Evolutionary conservation across 1,139 yeast species (phyloP).

Genomic region (Scheffersomyces lignicola): DNA sequence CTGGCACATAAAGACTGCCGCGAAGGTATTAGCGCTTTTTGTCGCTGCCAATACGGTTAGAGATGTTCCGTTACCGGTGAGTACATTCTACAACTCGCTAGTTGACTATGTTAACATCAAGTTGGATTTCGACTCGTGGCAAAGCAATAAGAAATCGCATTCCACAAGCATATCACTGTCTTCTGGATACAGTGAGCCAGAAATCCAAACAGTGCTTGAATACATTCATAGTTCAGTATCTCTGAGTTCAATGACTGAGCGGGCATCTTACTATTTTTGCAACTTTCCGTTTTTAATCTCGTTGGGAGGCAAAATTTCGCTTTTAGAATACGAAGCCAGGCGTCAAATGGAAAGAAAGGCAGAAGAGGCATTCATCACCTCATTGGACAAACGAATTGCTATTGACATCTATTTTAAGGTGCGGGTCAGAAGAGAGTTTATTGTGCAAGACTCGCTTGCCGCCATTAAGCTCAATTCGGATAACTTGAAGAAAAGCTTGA

Average conservation of each 20-base stretch:
- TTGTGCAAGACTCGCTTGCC: slow-evolving; percentile 76
- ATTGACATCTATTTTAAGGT: slow-evolving; percentile 70
- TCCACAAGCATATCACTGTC: slow-evolving; percentile 11
- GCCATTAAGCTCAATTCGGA: slow-evolving; percentile 56
- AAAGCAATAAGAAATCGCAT: slow-evolving; percentile 27
- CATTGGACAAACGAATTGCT: slow-evolving; percentile 61
- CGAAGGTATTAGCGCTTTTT: slow-evolving; percentile 55
- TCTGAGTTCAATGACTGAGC: slow-evolving; percentile 22
- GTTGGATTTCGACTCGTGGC: slow-evolving; percentile 87
- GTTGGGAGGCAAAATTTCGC: slow-evolving; percentile 76
- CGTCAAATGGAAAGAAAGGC: slow-evolving; percentile 85
- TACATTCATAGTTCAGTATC: slow-evolving; percentile 43
- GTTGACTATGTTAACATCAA: slow-evolving; percentile 77
- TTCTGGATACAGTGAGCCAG: slow-evolving; percentile 21
- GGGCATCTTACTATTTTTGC: slow-evolving; percentile 58
- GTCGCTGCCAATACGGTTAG: slow-evolving; percentile 52
- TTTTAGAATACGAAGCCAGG: slow-evolving; percentile 80
- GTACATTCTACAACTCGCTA: slow-evolving; percentile 73
- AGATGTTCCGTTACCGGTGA: slow-evolving; percentile 40
- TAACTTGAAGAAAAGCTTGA: slow-evolving; percentile 72
- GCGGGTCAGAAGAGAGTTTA: slow-evolving; percentile 62
- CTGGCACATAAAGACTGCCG: slow-evolving; percentile 77
- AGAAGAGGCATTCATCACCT: slow-evolving; percentile 81
- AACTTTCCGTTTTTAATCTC: slow-evolving; percentile 82
- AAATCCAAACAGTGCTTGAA: slow-evolving; percentile 42